Percentiles rank a stretch among this genome's conserved stretches.
These are phyloP conservation scores for Cutaneotrichosporon dermatis DNA, from an alignment of 1,284 basidiomycete species.

Conservation along the genomic window DNA sequence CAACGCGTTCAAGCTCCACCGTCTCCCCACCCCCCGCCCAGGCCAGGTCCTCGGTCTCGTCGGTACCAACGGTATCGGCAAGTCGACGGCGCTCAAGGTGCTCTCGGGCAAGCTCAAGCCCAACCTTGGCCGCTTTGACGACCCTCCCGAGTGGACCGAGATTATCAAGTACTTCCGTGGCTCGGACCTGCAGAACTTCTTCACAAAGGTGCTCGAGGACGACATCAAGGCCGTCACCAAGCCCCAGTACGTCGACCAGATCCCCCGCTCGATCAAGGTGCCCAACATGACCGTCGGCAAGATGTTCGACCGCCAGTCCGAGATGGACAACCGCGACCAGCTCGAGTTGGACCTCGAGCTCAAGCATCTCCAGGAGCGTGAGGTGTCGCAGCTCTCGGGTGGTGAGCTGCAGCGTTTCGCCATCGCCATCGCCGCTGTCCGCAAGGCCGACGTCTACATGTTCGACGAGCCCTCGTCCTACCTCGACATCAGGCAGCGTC, in stretches of 20 bases:
- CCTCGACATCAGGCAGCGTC: constrained; percentile 87
- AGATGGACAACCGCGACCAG: constrained; percentile 64
- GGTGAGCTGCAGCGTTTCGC: constrained; percentile 96
- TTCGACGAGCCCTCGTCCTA: constrained; percentile 89
- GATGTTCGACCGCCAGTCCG: constrained; percentile 66
- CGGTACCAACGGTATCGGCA: constrained; percentile 97
- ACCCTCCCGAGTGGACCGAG: constrained; percentile 96
- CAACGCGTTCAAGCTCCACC: constrained; percentile 96
- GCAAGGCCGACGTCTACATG: constrained; percentile 73
- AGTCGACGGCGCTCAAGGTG: constrained; percentile 92
- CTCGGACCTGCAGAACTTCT: constrained; percentile 95
- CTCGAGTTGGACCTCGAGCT: constrained; percentile 82
- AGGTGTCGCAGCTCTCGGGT: constrained; percentile 79
- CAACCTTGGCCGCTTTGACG: constrained; percentile 51
- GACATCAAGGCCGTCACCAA: constrained; percentile 97
- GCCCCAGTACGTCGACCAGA: constrained; percentile 98
- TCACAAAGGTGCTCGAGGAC: constrained; percentile 97
- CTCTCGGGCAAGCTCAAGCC: constrained; percentile 93
- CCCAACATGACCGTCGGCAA: constrained; percentile 74
- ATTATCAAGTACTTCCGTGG: constrained; percentile 96
- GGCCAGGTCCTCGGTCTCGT: constrained; percentile 94
- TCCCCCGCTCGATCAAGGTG: constrained; percentile 84
- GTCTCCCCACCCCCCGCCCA: constrained; percentile 87
- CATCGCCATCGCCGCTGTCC: constrained; percentile 56
- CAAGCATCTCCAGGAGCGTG: constrained; percentile 74